Percentiles rank a stretch among this genome's conserved stretches.
These are phyloP conservation scores for Trypanosomatidae sp. DNA, from an alignment of 208 protist genomes.

Conservation along the genomic window DNA sequence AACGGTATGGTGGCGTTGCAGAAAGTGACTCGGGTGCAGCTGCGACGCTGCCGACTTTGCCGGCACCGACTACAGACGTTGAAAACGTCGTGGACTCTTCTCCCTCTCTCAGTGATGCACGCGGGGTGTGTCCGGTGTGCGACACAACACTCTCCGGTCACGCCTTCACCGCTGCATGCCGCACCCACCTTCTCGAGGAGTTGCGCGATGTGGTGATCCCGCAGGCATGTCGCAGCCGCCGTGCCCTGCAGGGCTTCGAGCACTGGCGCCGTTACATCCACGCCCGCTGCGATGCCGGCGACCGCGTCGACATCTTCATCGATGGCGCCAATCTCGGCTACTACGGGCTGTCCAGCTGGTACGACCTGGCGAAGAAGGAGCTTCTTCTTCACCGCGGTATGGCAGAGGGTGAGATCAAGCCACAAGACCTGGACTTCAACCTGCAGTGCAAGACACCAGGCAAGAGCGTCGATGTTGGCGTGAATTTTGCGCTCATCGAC, in stretches of 20 bases:
- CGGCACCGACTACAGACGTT: no score
- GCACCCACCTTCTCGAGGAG: slow-evolving; percentile 37
- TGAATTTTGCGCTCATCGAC: slow-evolving; percentile 71
- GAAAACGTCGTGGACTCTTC: no score
- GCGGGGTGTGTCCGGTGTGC: slow-evolving; percentile 26
- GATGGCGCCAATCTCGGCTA: slow-evolving; percentile 87
- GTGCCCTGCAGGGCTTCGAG: slow-evolving; percentile 44
- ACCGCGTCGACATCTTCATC: slow-evolving; percentile 58
- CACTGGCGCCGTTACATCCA: slow-evolving; percentile 53
- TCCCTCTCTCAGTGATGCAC: not conserved
- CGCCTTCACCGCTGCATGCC: slow-evolving; percentile 50
- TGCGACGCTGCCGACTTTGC: no score
- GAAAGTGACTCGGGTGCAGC: not conserved
- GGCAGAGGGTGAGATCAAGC: slow-evolving; percentile 23
- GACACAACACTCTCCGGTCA: slow-evolving; percentile 28
- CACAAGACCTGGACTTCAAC: slow-evolving; percentile 31
- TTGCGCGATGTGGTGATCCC: slow-evolving; percentile 36
- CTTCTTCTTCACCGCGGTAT: slow-evolving; percentile 33
- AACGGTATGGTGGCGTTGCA: not conserved
- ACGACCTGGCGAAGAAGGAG: slow-evolving; percentile 52
- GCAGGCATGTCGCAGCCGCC: slow-evolving; percentile 28
- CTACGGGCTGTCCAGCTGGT: slow-evolving; percentile 85
- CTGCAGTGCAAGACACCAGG: slow-evolving; percentile 21
- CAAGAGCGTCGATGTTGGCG: slow-evolving; percentile 52
- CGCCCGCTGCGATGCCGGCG: slow-evolving; percentile 16